Base-by-base conservation (phyloP, 345 rosid genomes). In the Chamaenerion angustifolium region DNA sequence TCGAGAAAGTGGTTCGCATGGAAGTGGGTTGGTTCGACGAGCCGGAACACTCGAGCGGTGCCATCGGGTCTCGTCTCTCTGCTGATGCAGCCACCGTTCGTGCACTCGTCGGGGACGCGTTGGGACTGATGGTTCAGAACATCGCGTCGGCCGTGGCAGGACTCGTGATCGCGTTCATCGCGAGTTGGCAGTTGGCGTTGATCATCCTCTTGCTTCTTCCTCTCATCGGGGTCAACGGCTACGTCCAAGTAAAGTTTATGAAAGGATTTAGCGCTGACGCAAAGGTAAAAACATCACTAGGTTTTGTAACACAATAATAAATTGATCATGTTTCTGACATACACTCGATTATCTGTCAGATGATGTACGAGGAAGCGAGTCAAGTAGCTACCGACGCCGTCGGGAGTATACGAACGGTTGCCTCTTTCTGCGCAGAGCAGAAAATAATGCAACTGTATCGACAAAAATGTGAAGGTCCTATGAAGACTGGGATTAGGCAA, bases 1-100 rank as follows among this genome's bases (percentile, higher is more conserved):
- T 82, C 45, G 76, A 89, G 78, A 89, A 76, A 67, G 83, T 79
- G 46, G 78, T 90, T 66, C 61, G 42, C 25, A 90, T 86, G 95
- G 98, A 90, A 69, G 76, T 83, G 42, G 71, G 87, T 27, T 89
- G 95, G 94, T 89, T 89, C 21, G 97, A 89, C 57, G 82, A 77
- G 42, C 73, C 82, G 15, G 71, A 71, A 37, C 76, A 85, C 61
- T 89, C 95, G 8, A 89, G 85, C 46, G 90, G 97, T 16, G 69
- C 85, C 40, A 76, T 82, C 45, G 95, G 97, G 35, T 80, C 97
- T 15, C 80, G 89, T 55, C 85, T 85, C 7, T 89, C 95, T 4
- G 87, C 87, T 25, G 95, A 89, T 60, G 94, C 95, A 40, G 89
- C 95, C 40, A 55, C 75, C 1, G 64, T 85, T 7, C 89, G 85